phyloP scores from a whole-genome alignment of 495 filamentous ascomycete genomes.

The Talaromyces stipitatus region DNA sequence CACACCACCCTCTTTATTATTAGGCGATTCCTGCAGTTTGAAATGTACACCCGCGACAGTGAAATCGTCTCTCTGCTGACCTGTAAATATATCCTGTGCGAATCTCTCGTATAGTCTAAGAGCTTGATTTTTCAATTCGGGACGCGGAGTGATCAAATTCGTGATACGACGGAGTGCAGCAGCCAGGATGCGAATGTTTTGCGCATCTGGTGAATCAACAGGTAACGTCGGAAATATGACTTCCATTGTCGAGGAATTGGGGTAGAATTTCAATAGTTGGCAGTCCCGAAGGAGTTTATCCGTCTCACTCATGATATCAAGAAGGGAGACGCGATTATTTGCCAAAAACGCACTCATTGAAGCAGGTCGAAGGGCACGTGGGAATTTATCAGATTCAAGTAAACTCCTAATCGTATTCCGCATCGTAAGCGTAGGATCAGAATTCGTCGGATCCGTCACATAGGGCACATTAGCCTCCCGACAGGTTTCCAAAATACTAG shows the following conservation, averaged over 20 bases:
- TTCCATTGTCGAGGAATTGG: conserved; percentile 28
- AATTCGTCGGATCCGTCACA: conserved; percentile 84
- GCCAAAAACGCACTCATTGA: conserved; percentile 51
- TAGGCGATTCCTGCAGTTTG: conserved; percentile 12
- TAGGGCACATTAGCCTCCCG: conserved; percentile 53
- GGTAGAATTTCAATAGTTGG: conserved; percentile 30
- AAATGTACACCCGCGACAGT: conserved; percentile 36
- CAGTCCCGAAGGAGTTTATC: conserved; percentile 26
- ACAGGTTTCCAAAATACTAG: conserved; percentile 65
- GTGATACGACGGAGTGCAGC: conserved; percentile 35
- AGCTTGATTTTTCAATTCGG: conserved; percentile 19
- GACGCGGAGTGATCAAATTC: conserved; percentile 32
- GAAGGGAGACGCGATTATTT: conserved; percentile 23
- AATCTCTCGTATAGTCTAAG: conserved; percentile 12
- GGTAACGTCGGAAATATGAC: conserved; percentile 24
- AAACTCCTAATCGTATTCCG: conserved; percentile 76
- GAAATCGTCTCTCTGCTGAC: conserved; percentile 35
- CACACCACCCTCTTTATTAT: background rate
- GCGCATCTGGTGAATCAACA: background rate
- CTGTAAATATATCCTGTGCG: conserved; percentile 24
- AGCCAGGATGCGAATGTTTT: conserved; percentile 17
- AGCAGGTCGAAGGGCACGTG: conserved; percentile 57
- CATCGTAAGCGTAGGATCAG: conserved; percentile 64
- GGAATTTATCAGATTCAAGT: conserved; percentile 49
- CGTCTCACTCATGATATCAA: conserved; percentile 22